These are phyloP conservation scores for Calocybe indica DNA, from an alignment of 768 basidiomycete species.

Conservation along the genomic window DNA sequence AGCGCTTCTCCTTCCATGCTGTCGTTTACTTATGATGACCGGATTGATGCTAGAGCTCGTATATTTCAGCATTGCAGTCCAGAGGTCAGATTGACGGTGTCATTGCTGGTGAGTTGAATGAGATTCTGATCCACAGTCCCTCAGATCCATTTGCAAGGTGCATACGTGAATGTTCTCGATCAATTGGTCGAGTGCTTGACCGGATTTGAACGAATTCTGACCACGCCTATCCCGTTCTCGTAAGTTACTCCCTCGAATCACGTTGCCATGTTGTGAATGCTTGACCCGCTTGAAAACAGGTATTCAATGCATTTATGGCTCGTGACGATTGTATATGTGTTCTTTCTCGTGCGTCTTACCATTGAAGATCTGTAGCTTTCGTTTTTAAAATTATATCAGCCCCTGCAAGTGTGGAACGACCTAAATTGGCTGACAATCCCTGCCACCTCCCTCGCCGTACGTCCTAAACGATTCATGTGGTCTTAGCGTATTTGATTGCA, in stretches of 20 bases:
- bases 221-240: conserved; percentile 75
- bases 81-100: conserved; percentile 53
- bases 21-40: background rate
- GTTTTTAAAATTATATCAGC: conserved; percentile 28
- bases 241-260: conserved; percentile 20
- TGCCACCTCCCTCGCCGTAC: conserved; percentile 45
- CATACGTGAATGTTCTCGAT: conserved; percentile 27
- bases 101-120: conserved; percentile 20
- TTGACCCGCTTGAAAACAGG: conserved; percentile 22
- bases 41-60: conserved; percentile 48
- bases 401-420: conserved; percentile 54
- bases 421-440: conserved; percentile 64
- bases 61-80: conserved; percentile 53
- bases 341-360: conserved; percentile 42
- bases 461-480: conserved; percentile 10
- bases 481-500: background rate
- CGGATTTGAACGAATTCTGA: conserved; percentile 66
- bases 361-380: too few species aligned
- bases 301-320: conserved; percentile 68
- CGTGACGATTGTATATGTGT: conserved; percentile 54
- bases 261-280: background rate
- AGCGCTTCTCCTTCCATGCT: conserved; percentile 11
- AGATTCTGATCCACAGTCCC: too few species aligned
- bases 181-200: conserved; percentile 61
- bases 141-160: too few species aligned